Evolutionary conservation across 1,284 basidiomycete species (phyloP).

Genomic region (Boletus sp.): DNA sequence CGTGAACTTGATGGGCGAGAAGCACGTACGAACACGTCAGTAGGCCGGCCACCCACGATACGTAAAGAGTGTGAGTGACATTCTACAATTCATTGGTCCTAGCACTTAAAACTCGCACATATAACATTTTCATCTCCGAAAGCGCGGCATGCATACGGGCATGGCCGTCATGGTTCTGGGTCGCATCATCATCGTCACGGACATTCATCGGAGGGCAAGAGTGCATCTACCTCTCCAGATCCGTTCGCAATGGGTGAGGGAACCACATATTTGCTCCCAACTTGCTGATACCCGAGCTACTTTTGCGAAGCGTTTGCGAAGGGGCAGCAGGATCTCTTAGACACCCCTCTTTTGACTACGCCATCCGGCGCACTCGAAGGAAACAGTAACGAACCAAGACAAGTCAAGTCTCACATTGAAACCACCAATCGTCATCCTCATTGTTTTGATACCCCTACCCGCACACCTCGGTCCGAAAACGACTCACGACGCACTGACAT

Average conservation of each 20-base stretch:
- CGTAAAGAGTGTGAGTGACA: slow-evolving; percentile 27
- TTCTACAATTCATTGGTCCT: background rate
- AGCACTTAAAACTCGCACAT: background rate
- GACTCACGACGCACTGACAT: slow-evolving; percentile 11
- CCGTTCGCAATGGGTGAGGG: slow-evolving; percentile 29
- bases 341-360: slow-evolving; percentile 10
- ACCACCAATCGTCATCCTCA: background rate
- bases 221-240: slow-evolving; percentile 16
- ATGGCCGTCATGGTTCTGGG: slow-evolving; percentile 18
- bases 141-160: slow-evolving; percentile 20
- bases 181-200: slow-evolving; percentile 17
- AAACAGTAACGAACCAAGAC: background rate
- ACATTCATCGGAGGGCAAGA: slow-evolving; percentile 10
- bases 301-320: slow-evolving; percentile 24
- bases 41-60: slow-evolving; percentile 3
- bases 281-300: background rate
- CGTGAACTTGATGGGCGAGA: slow-evolving; percentile 20
- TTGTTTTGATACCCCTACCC: background rate
- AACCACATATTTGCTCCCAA: background rate
- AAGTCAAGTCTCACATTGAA: background rate
- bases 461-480: background rate
- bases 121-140: background rate
- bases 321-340: slow-evolving; percentile 16
- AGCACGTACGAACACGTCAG: background rate
- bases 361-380: slow-evolving; percentile 3